Conservation (phyloP, 768 basidiomycete species). For the Xanthoconium purpureum region DNA sequence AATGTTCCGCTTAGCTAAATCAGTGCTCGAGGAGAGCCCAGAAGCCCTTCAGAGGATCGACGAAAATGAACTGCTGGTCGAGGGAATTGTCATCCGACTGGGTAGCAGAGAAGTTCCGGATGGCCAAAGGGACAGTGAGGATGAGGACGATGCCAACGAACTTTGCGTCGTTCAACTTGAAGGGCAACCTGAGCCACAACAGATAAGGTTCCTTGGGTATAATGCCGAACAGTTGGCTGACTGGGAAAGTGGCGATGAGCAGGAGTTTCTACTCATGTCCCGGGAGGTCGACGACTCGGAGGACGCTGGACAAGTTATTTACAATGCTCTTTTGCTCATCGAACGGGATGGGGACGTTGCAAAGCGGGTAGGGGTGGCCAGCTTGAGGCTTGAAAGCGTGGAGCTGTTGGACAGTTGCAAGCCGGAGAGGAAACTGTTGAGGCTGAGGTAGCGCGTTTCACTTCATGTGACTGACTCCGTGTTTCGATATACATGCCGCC, state of each 20-base stretch:
- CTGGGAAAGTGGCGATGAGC: background rate
- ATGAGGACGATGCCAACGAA: background rate
- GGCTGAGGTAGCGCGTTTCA: background rate
- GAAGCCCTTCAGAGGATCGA: background rate
- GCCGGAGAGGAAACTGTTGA: background rate
- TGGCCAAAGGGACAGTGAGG: background rate
- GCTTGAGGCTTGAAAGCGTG: background rate
- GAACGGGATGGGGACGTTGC: background rate
- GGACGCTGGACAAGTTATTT: background rate
- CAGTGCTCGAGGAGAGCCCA: background rate
- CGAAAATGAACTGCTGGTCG: conserved; percentile 4
- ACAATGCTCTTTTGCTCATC: conserved; percentile 1
- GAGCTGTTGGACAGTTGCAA: background rate
- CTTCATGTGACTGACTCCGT: too few relatives aligned
- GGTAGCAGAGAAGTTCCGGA: background rate
- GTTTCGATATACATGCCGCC: too few relatives aligned
- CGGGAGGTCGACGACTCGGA: too few relatives aligned
- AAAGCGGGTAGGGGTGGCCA: background rate
- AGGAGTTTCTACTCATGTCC: background rate
- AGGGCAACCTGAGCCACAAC: background rate
- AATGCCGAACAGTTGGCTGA: background rate
- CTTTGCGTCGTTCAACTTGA: background rate
- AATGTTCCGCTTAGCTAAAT: background rate
- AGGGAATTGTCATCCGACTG: background rate
- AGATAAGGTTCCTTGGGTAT: background rate